phyloP scores from a whole-genome alignment of 139 green algal genomes.

The Ettlia oleoabundans region DNA sequence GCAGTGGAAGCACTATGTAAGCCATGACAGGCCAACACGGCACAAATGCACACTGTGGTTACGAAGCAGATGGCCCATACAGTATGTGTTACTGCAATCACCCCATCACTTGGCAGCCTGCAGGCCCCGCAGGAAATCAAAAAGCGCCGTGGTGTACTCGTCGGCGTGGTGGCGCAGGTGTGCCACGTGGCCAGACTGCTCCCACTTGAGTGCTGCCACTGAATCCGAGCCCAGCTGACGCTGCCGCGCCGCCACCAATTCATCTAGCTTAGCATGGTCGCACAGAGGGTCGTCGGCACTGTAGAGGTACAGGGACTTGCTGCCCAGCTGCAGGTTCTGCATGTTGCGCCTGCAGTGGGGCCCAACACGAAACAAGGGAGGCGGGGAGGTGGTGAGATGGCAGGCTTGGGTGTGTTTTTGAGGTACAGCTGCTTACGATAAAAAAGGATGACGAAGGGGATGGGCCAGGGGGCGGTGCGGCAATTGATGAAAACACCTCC shows the following conservation, averaged over 20 bases:
- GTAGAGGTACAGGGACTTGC: constrained; percentile 38
- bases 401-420: too few relatives aligned
- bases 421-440: too few relatives aligned
- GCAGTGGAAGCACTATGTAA: too few relatives aligned
- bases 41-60: too few relatives aligned
- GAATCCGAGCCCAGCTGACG: not conserved
- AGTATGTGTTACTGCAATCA: too few relatives aligned
- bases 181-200: constrained; percentile 8
- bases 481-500: too few relatives aligned
- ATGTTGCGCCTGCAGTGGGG: constrained; percentile 40
- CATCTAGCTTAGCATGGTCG: constrained; percentile 35
- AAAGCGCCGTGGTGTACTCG: constrained; percentile 26
- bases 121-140: constrained; percentile 17
- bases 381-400: too few relatives aligned
- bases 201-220: constrained; percentile 20
- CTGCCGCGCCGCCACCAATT: constrained; percentile 22
- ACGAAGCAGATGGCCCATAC: too few relatives aligned
- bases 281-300: constrained; percentile 42
- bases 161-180: constrained; percentile 38
- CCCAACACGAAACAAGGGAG: not conserved
- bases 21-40: too few relatives aligned
- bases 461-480: too few relatives aligned
- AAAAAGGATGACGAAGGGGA: too few relatives aligned
- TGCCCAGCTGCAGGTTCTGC: constrained; percentile 25
- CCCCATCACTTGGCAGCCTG: not conserved